Evolutionary conservation across 257 asterid species (phyloP).

Genomic region (Thymus quinquecostatus): DNA sequence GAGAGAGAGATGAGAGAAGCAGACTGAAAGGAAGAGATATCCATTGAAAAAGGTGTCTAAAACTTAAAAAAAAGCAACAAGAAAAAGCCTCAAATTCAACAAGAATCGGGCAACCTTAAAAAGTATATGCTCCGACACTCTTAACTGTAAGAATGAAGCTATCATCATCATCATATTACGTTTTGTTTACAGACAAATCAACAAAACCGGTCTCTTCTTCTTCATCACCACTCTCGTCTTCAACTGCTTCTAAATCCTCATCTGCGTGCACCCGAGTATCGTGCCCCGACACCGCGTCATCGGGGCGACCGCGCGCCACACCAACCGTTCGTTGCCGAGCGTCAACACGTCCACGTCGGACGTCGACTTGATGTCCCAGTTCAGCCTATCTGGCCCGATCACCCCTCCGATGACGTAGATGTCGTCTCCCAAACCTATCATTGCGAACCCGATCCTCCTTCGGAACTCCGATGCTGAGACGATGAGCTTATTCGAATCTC

Average conservation of each 20-base stretch:
- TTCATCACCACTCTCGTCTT: neutral
- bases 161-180: neutral
- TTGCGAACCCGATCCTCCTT: constrained; percentile 78
- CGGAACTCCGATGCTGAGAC: constrained; percentile 83
- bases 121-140: constrained; percentile 34
- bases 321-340: constrained; percentile 72
- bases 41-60: no score
- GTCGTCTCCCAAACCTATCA: constrained; percentile 84
- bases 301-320: constrained; percentile 88
- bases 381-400: constrained; percentile 80
- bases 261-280: constrained; percentile 82
- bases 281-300: constrained; percentile 91
- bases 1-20: no score
- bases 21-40: no score
- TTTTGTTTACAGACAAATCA: constrained; percentile 33
- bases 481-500: constrained; percentile 56
- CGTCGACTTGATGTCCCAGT: constrained; percentile 74
- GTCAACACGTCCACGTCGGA: constrained; percentile 79
- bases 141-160: neutral
- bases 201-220: constrained; percentile 9
- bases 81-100: no score
- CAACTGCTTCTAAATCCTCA: constrained; percentile 59
- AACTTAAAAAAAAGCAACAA: no score
- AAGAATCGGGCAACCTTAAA: no score
- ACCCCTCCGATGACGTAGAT: constrained; percentile 92